phyloP scores from a whole-genome alignment of 139 green algal genomes.

The Micractinium sp. region DNA sequence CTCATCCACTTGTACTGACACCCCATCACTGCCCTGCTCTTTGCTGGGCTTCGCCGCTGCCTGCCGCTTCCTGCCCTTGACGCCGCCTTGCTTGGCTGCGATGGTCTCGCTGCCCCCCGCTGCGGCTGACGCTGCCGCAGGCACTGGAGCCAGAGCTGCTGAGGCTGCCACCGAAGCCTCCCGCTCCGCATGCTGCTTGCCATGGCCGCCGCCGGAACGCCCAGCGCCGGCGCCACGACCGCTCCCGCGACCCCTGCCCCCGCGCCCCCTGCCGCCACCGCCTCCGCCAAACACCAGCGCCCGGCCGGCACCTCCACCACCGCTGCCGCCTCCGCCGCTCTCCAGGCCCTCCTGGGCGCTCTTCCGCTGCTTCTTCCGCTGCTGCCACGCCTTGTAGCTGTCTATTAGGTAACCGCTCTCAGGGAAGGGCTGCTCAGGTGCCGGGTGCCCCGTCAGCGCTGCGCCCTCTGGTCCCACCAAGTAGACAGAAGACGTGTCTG shows the following conservation, averaged over 20 bases:
- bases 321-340: not conserved
- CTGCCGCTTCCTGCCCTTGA: not conserved
- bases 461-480: not conserved
- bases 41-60: not conserved
- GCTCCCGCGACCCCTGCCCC: not conserved
- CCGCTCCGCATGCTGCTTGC: not conserved
- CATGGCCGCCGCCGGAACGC: not conserved
- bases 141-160: not conserved
- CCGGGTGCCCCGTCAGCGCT: not conserved
- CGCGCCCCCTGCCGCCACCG: not conserved
- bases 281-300: not conserved
- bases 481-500: not conserved
- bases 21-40: not conserved
- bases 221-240: not conserved
- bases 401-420: not conserved
- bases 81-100: not conserved
- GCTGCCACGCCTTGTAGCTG: not conserved
- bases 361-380: slow-evolving; percentile 8
- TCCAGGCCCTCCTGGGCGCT: not conserved
- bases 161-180: not conserved
- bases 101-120: not conserved
- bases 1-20: not conserved
- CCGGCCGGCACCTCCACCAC: not conserved
- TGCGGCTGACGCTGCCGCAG: not conserved
- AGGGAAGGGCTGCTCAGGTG: not conserved